A percentile compares a stretch with the other conserved stretches of the same genome.
phyloP scores from a whole-genome alignment of 371 early-diverging fungal species.

The Lichtheimia ornata region DNA sequence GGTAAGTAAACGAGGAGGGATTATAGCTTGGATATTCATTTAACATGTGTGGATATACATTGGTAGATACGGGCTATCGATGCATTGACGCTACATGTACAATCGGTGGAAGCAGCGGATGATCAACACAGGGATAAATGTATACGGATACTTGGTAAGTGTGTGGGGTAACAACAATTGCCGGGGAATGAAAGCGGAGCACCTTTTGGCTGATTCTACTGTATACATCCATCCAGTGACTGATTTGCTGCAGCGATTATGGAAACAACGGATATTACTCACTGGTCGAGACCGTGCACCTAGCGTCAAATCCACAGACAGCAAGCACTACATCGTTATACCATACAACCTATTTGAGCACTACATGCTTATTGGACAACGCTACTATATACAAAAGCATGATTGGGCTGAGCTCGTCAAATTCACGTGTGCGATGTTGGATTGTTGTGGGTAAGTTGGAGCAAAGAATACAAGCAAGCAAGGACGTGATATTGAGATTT shows the following conservation, averaged over 20 bases:
- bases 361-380: constrained; percentile 43
- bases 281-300: constrained; percentile 34
- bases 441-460: constrained; percentile 35
- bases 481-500: too few relatives aligned
- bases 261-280: constrained; percentile 39
- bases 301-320: constrained; percentile 42
- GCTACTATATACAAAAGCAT: constrained; percentile 42
- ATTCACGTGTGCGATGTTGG: constrained; percentile 44
- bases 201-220: not conserved
- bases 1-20: constrained; percentile 13
- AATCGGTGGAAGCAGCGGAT: constrained; percentile 18
- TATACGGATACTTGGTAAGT: constrained; percentile 29
- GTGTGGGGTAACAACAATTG: not conserved
- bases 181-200: too few relatives aligned
- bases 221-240: constrained; percentile 23
- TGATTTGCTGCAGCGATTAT: constrained; percentile 44
- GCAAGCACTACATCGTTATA: constrained; percentile 40
- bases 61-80: constrained; percentile 42
- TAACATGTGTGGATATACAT: not conserved
- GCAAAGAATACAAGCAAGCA: not conserved
- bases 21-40: not conserved
- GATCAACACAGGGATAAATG: constrained; percentile 34
- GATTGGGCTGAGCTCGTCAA: constrained; percentile 34
- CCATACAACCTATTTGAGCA: constrained; percentile 44
- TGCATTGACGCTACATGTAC: constrained; percentile 31